Evolutionary conservation across 805 yeast genomes (phyloP).

Genomic region (Wickerhamiella shivajii): DNA sequence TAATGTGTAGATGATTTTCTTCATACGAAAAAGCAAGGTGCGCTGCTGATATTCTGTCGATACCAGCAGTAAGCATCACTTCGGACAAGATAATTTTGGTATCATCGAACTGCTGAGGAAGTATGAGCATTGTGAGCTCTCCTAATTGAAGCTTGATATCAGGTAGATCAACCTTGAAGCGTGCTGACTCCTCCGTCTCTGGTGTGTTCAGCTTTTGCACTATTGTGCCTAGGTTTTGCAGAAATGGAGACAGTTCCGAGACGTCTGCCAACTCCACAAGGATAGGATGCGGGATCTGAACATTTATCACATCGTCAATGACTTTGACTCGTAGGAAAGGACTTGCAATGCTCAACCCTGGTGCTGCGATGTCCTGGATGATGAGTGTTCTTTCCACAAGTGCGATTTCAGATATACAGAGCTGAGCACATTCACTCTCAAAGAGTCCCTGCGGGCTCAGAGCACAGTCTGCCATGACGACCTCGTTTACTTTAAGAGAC

Average conservation of each 20-base stretch:
- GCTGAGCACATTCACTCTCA: background rate
- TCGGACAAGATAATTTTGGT: constrained; percentile 10
- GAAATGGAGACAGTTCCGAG: background rate
- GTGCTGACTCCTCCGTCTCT: constrained; percentile 11
- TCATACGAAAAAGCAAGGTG: too few species aligned
- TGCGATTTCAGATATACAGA: background rate
- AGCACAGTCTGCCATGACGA: constrained; percentile 2
- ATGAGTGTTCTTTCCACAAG: background rate
- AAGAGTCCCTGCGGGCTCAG: constrained; percentile 2
- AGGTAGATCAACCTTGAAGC: constrained; percentile 11
- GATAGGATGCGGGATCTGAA: constrained; percentile 6
- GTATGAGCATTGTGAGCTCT: constrained; percentile 10
- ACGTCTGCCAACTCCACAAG: background rate
- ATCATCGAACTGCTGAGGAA: constrained; percentile 11
- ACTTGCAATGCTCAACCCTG: constrained; percentile 9
- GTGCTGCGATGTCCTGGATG: constrained; percentile 5
- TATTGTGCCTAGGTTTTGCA: background rate
- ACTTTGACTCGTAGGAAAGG: constrained; percentile 10
- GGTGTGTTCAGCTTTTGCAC: constrained; percentile 10
- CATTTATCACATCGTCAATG: background rate
- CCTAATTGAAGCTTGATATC: constrained; percentile 14
- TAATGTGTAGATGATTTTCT: too few species aligned
- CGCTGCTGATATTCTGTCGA: constrained; percentile 15
- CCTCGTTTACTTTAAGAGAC: background rate
- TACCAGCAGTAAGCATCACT: constrained; percentile 11